Percentiles rank a stretch among this genome's conserved stretches.
Evolutionary conservation across 1,284 basidiomycete genomes (phyloP).

Genomic region (Trametes sp.): DNA sequence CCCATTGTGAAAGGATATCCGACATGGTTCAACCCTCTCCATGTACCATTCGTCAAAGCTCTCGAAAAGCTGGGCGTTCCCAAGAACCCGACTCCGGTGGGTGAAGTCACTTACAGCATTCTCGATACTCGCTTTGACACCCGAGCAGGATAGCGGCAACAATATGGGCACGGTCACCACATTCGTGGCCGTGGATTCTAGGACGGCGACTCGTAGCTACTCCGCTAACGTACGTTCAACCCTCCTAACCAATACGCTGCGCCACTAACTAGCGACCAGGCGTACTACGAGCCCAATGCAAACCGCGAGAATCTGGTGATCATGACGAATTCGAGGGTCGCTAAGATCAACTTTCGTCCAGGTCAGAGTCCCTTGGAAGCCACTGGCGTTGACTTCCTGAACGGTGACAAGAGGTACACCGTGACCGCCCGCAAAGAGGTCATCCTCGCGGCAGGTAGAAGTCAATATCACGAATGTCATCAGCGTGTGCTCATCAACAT

Average conservation of each 20-base stretch:
- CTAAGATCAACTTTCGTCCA: slow-evolving; percentile 16
- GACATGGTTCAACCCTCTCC: slow-evolving; percentile 12
- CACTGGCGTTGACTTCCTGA: slow-evolving; percentile 55
- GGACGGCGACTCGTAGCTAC: slow-evolving; percentile 18
- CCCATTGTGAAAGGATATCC: slow-evolving; percentile 32
- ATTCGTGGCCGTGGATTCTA: slow-evolving; percentile 14
- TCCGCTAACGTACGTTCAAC: slow-evolving; percentile 12
- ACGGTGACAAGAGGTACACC: slow-evolving; percentile 25
- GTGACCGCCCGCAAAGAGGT: slow-evolving; percentile 37
- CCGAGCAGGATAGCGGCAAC: slow-evolving; percentile 14
- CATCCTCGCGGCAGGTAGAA: slow-evolving; percentile 35
- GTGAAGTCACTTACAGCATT: background rate
- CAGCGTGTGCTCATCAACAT: no score
- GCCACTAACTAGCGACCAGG: background rate
- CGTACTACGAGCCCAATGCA: slow-evolving; percentile 18
- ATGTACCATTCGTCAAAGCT: slow-evolving; percentile 17
- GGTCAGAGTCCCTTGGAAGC: slow-evolving; percentile 42
- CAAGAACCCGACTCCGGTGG: slow-evolving; percentile 19
- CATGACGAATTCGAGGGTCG: slow-evolving; percentile 24
- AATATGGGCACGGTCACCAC: slow-evolving; percentile 16
- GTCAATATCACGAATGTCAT: no score
- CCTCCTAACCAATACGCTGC: no score
- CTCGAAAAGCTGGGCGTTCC: slow-evolving; percentile 28
- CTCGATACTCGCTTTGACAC: no score
- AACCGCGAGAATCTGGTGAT: slow-evolving; percentile 26